phyloP scores from a whole-genome alignment of 176 grass and related monocot species.

The Dendrocalamus sinicus region DNA sequence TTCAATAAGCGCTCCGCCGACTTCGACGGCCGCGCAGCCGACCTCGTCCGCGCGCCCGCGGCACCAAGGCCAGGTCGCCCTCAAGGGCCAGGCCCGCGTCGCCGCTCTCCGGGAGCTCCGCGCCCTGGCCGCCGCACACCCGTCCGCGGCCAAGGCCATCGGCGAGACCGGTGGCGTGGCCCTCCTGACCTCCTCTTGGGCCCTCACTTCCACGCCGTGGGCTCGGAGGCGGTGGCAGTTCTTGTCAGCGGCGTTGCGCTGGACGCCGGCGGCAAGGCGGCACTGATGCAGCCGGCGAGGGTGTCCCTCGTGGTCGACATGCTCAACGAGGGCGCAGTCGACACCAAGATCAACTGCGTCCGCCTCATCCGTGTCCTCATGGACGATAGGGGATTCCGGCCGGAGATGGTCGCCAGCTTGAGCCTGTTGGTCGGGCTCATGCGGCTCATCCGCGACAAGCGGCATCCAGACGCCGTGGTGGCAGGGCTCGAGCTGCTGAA shows the following conservation, averaged over 20 bases:
- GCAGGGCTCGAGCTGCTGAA: conserved; percentile 62
- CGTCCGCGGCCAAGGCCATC: conserved; percentile 62
- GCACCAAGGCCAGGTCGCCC: conserved; percentile 41
- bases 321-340: conserved; percentile 71
- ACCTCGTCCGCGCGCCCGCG: conserved; percentile 64
- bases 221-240: conserved; percentile 74
- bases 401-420: conserved; percentile 75
- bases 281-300: conserved; percentile 77
- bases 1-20: conserved; percentile 93
- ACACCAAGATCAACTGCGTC: conserved; percentile 81
- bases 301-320: conserved; percentile 77
- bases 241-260: conserved; percentile 59
- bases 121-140: too few species aligned
- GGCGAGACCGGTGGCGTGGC: conserved; percentile 53
- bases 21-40: conserved; percentile 79
- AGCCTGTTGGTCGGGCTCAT: conserved; percentile 75
- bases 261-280: conserved; percentile 53
- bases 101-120: too few species aligned
- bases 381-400: conserved; percentile 71
- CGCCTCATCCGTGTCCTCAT: conserved; percentile 68
- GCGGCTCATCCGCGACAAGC: conserved; percentile 67
- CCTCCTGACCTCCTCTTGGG: conserved; percentile 68
- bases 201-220: conserved; percentile 80
- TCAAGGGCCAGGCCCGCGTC: conserved; percentile 61
- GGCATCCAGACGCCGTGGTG: conserved; percentile 40